Evolutionary conservation across 2,329 filamentous ascomycete species (phyloP), one percentile per base, ranked within the genome.

Genomic region (Dactylellina parvicollis): DNA sequence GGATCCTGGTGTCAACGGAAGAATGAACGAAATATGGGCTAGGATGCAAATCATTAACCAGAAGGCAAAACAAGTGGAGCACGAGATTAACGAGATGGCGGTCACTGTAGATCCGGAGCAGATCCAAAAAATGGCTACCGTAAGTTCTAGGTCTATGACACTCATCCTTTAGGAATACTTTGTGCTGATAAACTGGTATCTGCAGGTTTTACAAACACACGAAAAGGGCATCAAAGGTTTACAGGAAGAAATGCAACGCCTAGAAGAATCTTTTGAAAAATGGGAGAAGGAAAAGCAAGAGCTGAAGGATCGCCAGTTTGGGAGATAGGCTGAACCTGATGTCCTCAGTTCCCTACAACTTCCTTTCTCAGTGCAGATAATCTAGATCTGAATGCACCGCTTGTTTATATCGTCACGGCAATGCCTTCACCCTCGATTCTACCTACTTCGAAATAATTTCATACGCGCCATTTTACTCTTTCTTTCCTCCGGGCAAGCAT

Each of bases 21-120:
- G 90, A 76, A 89, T 92, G 79, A 92, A 95, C 80, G 91, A 95
- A 82, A 87, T 95, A 46, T 95, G 91, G 91, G 92, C 91, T 75
- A 84, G 91, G 47, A 86, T 95, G 82, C 89, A 92, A 52, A 86
- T 89, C 36, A 83, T 95, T 50, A 84, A 90, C 75, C 90, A 90
- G 74, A 87, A 92, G 76, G 89, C 90, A 20, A 87, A 89, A 76
- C 86, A 88, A 77, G 81, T 96, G 76, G 89, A 89, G 78, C 87
- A 86, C 77, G 91, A 95, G 82, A 85, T 92, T 67, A 90, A 89
- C 79, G 89, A 88, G 81, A 85, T 86, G 32, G 83, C 85, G 0
- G 81, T 93, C 65, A 87, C 89, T 47, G 88, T 90, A 76, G 89
- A 92, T 70, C 87, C 88, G 28, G 87, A 91, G 80, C 85, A 84